These are phyloP conservation scores for Rutidosis leptorrhynchoides DNA, from an alignment of 129 eudicot genomes.

Conservation along the genomic window DNA sequence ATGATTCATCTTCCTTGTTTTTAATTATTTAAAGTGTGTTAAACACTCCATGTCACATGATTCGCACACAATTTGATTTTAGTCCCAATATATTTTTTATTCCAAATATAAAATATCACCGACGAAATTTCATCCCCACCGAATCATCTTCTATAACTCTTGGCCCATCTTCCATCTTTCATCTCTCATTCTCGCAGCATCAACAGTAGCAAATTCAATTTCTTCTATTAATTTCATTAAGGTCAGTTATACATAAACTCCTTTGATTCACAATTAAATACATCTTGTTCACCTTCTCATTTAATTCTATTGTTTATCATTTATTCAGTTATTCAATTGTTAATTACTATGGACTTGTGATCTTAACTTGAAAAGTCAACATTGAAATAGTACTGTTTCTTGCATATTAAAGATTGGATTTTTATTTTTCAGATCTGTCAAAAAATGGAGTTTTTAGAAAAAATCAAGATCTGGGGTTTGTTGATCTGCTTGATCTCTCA, in stretches of 20 bases:
- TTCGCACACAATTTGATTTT: slow-evolving; percentile 8
- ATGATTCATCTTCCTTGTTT: not conserved
- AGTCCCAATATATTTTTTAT: slow-evolving; percentile 25
- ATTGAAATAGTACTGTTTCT: slow-evolving; percentile 18
- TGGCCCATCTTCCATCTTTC: slow-evolving; percentile 6
- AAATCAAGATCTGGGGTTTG: slow-evolving; percentile 59
- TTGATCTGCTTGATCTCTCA: slow-evolving; percentile 46
- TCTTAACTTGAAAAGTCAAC: slow-evolving; percentile 18
- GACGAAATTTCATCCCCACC: slow-evolving; percentile 29
- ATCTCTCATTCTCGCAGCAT: slow-evolving; percentile 17
- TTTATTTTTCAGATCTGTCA: slow-evolving; percentile 45
- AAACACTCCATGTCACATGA: slow-evolving; percentile 17
- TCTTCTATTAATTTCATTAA: slow-evolving; percentile 10
- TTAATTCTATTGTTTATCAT: not conserved
- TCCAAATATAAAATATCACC: slow-evolving; percentile 23
- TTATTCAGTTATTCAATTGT: not conserved
- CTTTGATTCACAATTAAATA: not conserved
- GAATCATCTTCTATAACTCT: slow-evolving; percentile 13
- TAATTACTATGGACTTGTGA: slow-evolving; percentile 10
- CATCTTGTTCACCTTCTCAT: slow-evolving; percentile 1
- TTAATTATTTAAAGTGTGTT: slow-evolving; percentile 10
- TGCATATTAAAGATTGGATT: slow-evolving; percentile 29
- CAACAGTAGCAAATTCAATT: slow-evolving; percentile 10
- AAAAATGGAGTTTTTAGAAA: slow-evolving; percentile 46
- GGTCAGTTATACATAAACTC: slow-evolving; percentile 27